Evolutionary conservation across 1,139 yeast genomes (phyloP).

Genomic region (Spathaspora sp.): DNA sequence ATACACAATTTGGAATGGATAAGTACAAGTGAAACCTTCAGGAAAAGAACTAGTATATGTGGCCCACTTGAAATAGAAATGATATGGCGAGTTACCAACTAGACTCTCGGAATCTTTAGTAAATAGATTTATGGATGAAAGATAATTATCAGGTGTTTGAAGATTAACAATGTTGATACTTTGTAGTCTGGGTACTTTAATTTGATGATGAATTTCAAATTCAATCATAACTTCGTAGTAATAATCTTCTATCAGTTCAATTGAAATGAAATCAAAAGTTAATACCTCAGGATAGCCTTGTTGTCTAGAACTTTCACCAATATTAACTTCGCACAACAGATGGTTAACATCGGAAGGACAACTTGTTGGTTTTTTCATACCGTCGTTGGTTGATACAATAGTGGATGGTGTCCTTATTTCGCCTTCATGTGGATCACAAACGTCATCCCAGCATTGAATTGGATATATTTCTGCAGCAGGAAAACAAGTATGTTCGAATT

Average conservation of each 20-base stretch:
- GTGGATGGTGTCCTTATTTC: no score
- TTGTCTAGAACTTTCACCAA: background rate
- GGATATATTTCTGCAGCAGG: no score
- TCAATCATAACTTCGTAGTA: background rate
- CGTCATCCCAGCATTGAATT: no score
- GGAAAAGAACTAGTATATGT: background rate
- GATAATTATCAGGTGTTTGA: no score
- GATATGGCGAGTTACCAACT: background rate
- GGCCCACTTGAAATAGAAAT: background rate
- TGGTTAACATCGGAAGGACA: background rate
- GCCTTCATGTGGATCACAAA: no score
- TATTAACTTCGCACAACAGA: background rate
- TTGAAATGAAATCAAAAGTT: background rate
- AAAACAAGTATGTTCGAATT: no score
- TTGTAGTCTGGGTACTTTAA: no score
- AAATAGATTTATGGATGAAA: no score
- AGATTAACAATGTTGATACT: no score
- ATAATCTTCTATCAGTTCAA: background rate
- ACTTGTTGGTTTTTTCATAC: background rate
- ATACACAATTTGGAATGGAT: background rate
- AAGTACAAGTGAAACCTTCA: background rate
- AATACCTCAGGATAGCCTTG: background rate
- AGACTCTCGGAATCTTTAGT: background rate
- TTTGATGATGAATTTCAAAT: background rate
- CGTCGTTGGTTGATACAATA: no score